Conservation (phyloP, 2,329 filamentous ascomycete species). For the Fusarium sp. region DNA sequence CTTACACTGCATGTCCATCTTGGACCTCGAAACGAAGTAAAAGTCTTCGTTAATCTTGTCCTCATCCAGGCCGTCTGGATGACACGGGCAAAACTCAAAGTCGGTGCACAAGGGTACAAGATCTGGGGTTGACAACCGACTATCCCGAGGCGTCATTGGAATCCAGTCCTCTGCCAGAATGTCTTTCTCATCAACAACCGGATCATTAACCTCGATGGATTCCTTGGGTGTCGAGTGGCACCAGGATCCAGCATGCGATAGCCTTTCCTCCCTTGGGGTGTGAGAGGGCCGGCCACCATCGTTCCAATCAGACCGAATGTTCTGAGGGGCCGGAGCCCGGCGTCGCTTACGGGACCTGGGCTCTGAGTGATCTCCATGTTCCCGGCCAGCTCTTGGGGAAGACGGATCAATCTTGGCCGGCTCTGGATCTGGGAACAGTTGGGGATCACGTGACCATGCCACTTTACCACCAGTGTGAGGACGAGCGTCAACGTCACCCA, state of each 20-base stretch:
- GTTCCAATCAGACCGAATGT: not conserved
- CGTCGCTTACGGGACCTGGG: constrained; percentile 13
- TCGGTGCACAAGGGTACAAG: constrained; percentile 34
- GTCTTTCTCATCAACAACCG: not conserved
- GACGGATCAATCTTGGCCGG: not conserved
- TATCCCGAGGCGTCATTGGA: constrained; percentile 30
- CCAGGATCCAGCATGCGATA: constrained; percentile 37
- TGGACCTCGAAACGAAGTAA: constrained; percentile 35
- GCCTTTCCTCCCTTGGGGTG: not conserved
- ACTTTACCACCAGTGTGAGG: not conserved
- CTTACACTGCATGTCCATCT: constrained; percentile 42
- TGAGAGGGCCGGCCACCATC: not conserved
- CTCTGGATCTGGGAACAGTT: not conserved
- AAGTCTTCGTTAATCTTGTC: constrained; percentile 35
- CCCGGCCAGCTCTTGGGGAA: not conserved
- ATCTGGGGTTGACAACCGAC: constrained; percentile 38
- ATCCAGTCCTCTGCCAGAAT: constrained; percentile 15
- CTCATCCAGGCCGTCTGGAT: constrained; percentile 8
- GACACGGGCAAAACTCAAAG: constrained; percentile 42
- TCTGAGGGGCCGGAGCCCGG: constrained; percentile 1
- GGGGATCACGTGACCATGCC: constrained; percentile 10
- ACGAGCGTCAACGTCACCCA: constrained; percentile 1
- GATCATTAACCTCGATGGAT: not conserved
- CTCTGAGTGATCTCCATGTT: not conserved
- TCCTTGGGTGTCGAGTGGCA: constrained; percentile 12